Conservation (phyloP, 495 filamentous ascomycete genomes). For the Lophium mytilinum region DNA sequence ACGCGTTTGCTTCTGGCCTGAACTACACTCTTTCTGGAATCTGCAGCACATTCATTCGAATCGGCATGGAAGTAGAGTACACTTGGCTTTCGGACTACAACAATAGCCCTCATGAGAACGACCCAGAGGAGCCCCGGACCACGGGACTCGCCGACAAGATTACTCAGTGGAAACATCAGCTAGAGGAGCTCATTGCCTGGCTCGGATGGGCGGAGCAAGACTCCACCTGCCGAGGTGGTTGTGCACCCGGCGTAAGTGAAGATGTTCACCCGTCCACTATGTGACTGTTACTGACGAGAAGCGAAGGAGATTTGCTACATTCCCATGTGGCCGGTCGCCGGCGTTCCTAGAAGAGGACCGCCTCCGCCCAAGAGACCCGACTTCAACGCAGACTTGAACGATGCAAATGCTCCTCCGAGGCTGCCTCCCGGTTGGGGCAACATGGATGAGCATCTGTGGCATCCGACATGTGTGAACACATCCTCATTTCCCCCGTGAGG, state of each 20-base stretch:
- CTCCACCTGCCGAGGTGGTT: constrained; percentile 23
- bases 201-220: constrained; percentile 34
- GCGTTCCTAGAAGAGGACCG: background rate
- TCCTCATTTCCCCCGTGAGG: constrained; percentile 7
- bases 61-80: constrained; percentile 29
- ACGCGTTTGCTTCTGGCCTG: constrained; percentile 20
- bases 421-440: constrained; percentile 1
- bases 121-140: background rate
- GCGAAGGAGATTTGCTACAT: constrained; percentile 32
- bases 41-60: constrained; percentile 25
- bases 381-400: background rate
- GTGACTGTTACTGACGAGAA: too few species aligned
- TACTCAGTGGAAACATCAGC: constrained; percentile 16
- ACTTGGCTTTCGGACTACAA: constrained; percentile 10
- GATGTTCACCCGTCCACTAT: background rate
- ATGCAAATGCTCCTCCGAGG: background rate
- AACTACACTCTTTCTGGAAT: constrained; percentile 27
- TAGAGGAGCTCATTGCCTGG: constrained; percentile 34
- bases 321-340: constrained; percentile 32
- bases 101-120: background rate
- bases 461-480: constrained; percentile 8
- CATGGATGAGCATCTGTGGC: constrained; percentile 5
- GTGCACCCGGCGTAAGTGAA: constrained; percentile 12
- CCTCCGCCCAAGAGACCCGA: background rate
- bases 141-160: background rate